Evolutionary conservation across 1,139 yeast genomes (phyloP).

Genomic region (Magnusiomyces starmeri): DNA sequence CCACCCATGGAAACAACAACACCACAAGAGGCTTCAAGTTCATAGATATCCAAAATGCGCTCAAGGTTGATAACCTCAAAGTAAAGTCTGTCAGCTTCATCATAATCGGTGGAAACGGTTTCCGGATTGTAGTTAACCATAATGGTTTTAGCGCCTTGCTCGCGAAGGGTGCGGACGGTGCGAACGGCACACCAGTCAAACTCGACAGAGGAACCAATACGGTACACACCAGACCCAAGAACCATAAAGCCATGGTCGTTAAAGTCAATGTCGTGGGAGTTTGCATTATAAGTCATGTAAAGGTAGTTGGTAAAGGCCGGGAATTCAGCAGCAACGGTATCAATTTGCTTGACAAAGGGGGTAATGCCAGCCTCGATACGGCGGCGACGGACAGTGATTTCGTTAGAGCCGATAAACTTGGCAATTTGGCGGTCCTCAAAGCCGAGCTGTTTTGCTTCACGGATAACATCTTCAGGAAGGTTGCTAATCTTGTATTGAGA

Average conservation of each 20-base stretch:
- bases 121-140: conserved; percentile 98
- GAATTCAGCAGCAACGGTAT: conserved; percentile 97
- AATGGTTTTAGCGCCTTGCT: conserved; percentile 78
- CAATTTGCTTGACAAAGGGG: conserved; percentile 95
- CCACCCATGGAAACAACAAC: conserved; percentile 97
- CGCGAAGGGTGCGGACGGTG: conserved; percentile 90
- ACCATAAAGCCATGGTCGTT: conserved; percentile 91
- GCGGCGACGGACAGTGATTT: conserved; percentile 61
- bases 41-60: conserved; percentile 96
- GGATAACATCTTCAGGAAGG: conserved; percentile 53
- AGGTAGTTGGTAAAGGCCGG: conserved; percentile 95
- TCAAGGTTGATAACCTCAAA: conserved; percentile 93
- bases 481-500: conserved; percentile 51
- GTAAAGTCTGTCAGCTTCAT: conserved; percentile 94
- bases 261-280: conserved; percentile 74
- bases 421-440: conserved; percentile 94
- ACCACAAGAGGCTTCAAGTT: conserved; percentile 80
- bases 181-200: conserved; percentile 99
- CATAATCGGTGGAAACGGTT: conserved; percentile 96
- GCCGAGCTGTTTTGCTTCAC: conserved; percentile 90
- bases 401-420: conserved; percentile 57
- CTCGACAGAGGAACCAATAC: conserved; percentile 97
- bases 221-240: conserved; percentile 95
- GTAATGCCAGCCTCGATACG: conserved; percentile 47
- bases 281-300: conserved; percentile 93